Evolutionary conservation across 2,329 filamentous ascomycete species (phyloP).

Genomic region (Alternaria panax): DNA sequence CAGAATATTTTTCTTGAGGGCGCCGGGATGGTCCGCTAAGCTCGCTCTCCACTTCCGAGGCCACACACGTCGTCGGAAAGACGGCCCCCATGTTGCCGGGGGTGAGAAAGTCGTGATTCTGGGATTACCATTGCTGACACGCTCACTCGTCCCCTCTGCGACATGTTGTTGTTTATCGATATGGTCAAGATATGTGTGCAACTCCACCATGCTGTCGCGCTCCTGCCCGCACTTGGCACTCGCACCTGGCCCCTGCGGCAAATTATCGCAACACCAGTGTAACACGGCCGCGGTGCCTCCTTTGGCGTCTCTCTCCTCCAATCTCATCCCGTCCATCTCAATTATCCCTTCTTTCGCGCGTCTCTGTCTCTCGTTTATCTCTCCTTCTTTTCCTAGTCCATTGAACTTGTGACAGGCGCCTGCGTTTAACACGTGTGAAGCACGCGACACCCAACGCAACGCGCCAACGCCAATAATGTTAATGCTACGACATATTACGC

Average conservation of each 20-base stretch:
- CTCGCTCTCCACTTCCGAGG: slow-evolving; percentile 23
- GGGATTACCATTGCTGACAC: not conserved
- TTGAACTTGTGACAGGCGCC: slow-evolving; percentile 16
- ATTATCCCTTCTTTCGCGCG: slow-evolving; percentile 12
- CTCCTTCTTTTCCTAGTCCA: slow-evolving; percentile 20
- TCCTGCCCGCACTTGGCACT: slow-evolving; percentile 3
- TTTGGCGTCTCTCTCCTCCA: slow-evolving; percentile 3
- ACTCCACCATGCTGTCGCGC: slow-evolving; percentile 2
- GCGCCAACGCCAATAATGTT: slow-evolving; percentile 38
- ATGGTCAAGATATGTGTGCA: not conserved
- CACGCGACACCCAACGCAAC: slow-evolving; percentile 31
- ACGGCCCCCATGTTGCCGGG: slow-evolving; percentile 11
- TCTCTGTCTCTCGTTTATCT: slow-evolving; percentile 20
- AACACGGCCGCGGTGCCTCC: slow-evolving; percentile 12
- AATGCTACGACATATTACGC: slow-evolving; percentile 38
- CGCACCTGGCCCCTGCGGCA: slow-evolving; percentile 8
- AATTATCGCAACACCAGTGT: slow-evolving; percentile 14
- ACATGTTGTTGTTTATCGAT: not conserved
- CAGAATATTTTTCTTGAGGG: slow-evolving; percentile 40
- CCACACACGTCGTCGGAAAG: slow-evolving; percentile 11
- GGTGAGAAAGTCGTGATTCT: not conserved
- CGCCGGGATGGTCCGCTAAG: slow-evolving; percentile 33
- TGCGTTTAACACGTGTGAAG: slow-evolving; percentile 27
- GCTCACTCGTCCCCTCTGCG: not conserved
- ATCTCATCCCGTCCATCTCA: slow-evolving; percentile 5